Evolutionary conservation across 1,284 basidiomycete genomes (phyloP), one percentile per base, ranked within the genome.

Genomic region (Leccinum pachyderme): DNA sequence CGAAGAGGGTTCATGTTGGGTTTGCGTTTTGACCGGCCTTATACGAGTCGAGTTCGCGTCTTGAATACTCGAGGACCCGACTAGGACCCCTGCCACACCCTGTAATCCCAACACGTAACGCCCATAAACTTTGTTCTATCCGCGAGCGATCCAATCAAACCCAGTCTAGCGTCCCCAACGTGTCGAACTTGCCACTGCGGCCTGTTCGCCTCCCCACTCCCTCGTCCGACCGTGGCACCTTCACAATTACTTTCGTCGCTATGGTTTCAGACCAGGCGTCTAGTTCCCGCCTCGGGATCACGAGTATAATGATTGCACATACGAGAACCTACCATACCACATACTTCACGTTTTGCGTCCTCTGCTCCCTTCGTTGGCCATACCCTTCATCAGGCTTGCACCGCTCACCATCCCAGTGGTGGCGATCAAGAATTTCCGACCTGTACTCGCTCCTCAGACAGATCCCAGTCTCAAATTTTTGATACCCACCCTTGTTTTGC

Each of bases 321-420:
- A 32, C 31, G 50, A 49, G 25, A 35, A 47, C 31, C 52, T 29
- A 41, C 47, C 50, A 49, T 47, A 49, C 51, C 41, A 57, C 52
- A 51, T 43, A 37, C 49, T 52, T 66, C 48, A 59, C 50, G 59
- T 64, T 56, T 54, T 57, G 29, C 57, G 49, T 46, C 54, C 68
- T 47, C 58, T 56, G 52, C 48, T 61, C 61, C 63, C 75, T 51
- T 77, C 71, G 48, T 81, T 83, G 54, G 80, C 79, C 57, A 90
- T 79, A 61, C 85, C 79, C 64, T 90, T 86, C 54, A 92, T 76
- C 57, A 92, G 75, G 64, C 80, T 84, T 45, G 77, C 75, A 35
- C 93, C 94, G 65, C 81, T 95, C 58, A 95, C 79, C 44, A 95
- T 91, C 2, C 90, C 87, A 28, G 94, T 95, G 1, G 94, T 95